A percentile compares a stretch with the other conserved stretches of the same genome.
phyloP scores from a whole-genome alignment of 2,329 filamentous ascomycete genomes.

The Colletotrichum gloeosporioides region DNA sequence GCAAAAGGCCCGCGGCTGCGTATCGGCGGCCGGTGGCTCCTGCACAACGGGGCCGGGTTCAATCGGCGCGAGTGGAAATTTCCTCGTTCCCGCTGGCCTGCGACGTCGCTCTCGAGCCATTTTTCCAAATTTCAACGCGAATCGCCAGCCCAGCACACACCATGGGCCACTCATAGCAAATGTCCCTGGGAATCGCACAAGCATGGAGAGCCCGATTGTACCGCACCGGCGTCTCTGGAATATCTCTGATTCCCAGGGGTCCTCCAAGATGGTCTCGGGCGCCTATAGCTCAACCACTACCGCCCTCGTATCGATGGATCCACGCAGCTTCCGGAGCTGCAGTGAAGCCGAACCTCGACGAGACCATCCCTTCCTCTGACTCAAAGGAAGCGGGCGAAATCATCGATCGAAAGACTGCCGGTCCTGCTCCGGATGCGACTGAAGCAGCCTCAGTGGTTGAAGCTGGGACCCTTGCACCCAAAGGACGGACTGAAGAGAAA shows the following conservation, averaged over 20 bases:
- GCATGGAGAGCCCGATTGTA: conserved; percentile 46
- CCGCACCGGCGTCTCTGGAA: conserved; percentile 28
- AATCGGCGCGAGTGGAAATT: conserved; percentile 22
- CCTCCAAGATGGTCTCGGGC: conserved; percentile 18
- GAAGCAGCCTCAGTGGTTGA: not conserved
- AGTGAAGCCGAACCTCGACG: not conserved
- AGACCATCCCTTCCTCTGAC: not conserved
- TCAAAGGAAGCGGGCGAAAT: not conserved
- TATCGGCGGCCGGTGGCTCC: not conserved
- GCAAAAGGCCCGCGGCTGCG: not conserved
- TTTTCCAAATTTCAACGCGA: not conserved
- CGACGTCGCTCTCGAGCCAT: not conserved
- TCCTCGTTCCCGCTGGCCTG: not conserved
- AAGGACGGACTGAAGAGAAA: not conserved
- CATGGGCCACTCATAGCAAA: conserved; percentile 47
- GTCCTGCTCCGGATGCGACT: not conserved
- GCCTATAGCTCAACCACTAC: not conserved
- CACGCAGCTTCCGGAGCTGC: not conserved
- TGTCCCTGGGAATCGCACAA: conserved; percentile 51
- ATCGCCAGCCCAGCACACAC: conserved; percentile 21
- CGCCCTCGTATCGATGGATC: not conserved
- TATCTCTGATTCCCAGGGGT: conserved; percentile 23
- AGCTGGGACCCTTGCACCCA: not conserved
- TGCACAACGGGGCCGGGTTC: not conserved
- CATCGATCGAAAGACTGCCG: not conserved